Conservation (phyloP, 371 early-diverging fungal species). For the Mortierella sp. region DNA sequence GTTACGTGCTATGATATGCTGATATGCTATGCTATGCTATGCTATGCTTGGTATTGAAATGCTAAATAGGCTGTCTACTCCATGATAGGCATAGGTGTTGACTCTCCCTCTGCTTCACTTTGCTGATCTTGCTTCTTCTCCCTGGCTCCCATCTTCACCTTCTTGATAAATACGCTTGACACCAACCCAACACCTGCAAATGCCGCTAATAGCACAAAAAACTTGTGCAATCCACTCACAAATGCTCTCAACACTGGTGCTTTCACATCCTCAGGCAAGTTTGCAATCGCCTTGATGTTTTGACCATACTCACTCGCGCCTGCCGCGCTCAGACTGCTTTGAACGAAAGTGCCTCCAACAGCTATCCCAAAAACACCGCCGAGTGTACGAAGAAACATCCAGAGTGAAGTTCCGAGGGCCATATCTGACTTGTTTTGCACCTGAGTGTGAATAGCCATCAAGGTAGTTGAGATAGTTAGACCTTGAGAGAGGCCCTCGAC, state of each 20-base stretch:
- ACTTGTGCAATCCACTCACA: slow-evolving; percentile 65
- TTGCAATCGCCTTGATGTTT: slow-evolving; percentile 26
- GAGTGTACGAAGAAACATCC: slow-evolving; percentile 29
- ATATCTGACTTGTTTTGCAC: slow-evolving; percentile 22
- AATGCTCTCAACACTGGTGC: slow-evolving; percentile 66
- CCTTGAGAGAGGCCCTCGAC: slow-evolving; percentile 22
- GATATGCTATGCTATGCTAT: neutral
- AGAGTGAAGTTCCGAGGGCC: slow-evolving; percentile 32
- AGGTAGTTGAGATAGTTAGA: slow-evolving; percentile 12
- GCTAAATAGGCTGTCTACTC: too few species aligned
- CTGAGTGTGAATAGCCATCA: slow-evolving; percentile 29
- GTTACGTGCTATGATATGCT: neutral
- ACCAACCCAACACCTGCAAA: slow-evolving; percentile 22
- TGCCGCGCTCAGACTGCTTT: slow-evolving; percentile 16
- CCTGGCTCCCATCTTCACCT: slow-evolving; percentile 15
- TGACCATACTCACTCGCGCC: slow-evolving; percentile 29
- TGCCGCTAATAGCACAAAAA: slow-evolving; percentile 69
- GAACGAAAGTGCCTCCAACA: slow-evolving; percentile 23
- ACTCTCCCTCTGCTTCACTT: neutral
- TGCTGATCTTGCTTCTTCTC: neutral
- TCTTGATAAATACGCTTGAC: slow-evolving; percentile 24
- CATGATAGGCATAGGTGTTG: too few species aligned
- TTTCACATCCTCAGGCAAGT: slow-evolving; percentile 12
- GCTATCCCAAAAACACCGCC: slow-evolving; percentile 43
- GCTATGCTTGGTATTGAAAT: neutral